Base-by-base conservation (phyloP, 306 rosid species). In the Morella rubra region DNA sequence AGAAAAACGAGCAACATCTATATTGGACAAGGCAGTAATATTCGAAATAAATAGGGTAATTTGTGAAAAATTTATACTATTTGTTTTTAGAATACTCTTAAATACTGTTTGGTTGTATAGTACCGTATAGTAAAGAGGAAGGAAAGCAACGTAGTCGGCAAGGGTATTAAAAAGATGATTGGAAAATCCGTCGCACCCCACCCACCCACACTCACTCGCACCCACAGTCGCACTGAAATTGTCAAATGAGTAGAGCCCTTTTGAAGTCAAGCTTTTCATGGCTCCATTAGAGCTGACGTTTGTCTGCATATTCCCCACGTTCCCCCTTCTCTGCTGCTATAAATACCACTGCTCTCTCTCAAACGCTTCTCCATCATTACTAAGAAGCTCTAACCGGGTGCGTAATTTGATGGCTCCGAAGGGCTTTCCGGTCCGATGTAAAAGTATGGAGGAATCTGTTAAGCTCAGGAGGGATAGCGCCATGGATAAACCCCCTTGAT, bases 391-490 rank as follows among this genome's bases (percentile, higher is more conserved):
- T 49, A 32, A 32, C 37, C 37, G 37, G 37, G 0, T 32, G 37
- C 0, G 37, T 32, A 32, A 32, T 0, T 32, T 32, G 37, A 32
- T 32, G 37, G 37, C 37, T 32, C 37, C 37, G 37, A 32, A 32
- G 37, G 37, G 5, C 53, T 49, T 49, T 15, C 53, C 16, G 53
- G 0, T 9, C 37, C 37, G 14, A 32, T 24, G 40, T 24, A n/a
- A 10, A 19, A 75, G 83, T 62, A 76, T 1, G 78, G 84, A 80
- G 80, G 87, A 77, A 81, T 86, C 97, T 81, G 87, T 89, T 40
- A 91, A 91, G 97, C 97, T 91, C 97, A 89, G 97, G 97, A 91
- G 97, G 97, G 97, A 91, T 91, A 91, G 97, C 97, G 92, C 94
- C 94, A 71, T 76, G 64, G 86, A 77, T 54, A 19, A 12, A 0